Percentiles rank a stretch among this genome's conserved stretches.
Evolutionary conservation across 768 basidiomycete species (phyloP).

Genomic region (Pleurotus tuoliensis): DNA sequence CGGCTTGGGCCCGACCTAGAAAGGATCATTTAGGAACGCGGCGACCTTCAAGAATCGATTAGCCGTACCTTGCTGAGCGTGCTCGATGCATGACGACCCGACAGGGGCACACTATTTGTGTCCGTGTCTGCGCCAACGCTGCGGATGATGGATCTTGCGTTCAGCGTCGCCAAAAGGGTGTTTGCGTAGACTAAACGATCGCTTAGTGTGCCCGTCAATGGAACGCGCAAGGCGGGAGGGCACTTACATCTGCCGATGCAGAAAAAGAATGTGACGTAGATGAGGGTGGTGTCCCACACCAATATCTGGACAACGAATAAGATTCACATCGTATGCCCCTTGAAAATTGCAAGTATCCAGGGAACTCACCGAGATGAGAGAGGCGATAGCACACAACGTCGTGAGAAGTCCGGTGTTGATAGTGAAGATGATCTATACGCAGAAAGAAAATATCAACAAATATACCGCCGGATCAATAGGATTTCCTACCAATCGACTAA

Average conservation of each 20-base stretch:
- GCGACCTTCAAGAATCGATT: too few relatives aligned
- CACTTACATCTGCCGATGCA: constrained; percentile 54
- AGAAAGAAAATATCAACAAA: neutral
- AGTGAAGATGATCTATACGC: constrained; percentile 35
- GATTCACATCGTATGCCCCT: neutral
- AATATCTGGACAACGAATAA: constrained; percentile 33
- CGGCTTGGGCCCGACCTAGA: constrained; percentile 19
- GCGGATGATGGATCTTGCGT: constrained; percentile 44
- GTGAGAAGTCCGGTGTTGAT: constrained; percentile 40
- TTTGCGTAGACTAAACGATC: constrained; percentile 50
- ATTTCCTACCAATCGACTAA: constrained; percentile 35
- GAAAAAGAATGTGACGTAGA: constrained; percentile 60
- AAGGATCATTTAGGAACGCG: too few relatives aligned
- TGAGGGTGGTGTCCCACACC: constrained; percentile 41
- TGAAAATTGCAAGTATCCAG: neutral
- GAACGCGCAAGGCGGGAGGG: neutral
- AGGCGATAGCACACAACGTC: constrained; percentile 53
- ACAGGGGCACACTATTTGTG: constrained; percentile 38
- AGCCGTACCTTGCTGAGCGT: too few relatives aligned
- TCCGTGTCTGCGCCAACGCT: constrained; percentile 40
- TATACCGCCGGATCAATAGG: constrained; percentile 17
- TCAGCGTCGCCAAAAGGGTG: constrained; percentile 57
- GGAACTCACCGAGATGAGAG: constrained; percentile 44
- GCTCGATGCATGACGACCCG: constrained; percentile 22
- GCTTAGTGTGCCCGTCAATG: neutral